Conservation (phyloP, 2,329 filamentous ascomycete species). For the Pseudogymnoascus sp. region DNA sequence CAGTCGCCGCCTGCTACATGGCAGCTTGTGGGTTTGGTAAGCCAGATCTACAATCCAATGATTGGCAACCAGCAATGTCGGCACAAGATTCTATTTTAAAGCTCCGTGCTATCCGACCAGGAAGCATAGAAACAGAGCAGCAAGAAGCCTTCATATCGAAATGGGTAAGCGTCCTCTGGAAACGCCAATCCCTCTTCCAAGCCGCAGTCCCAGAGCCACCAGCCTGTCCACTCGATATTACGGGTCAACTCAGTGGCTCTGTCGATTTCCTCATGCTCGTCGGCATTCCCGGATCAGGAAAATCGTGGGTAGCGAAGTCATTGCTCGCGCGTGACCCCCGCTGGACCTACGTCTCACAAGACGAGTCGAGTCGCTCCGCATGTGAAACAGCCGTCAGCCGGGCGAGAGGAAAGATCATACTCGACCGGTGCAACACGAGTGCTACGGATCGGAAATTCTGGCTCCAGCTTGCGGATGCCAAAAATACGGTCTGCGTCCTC, state of each 20-base stretch:
- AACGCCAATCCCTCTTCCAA: slow-evolving; percentile 10
- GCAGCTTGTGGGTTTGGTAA: slow-evolving; percentile 14
- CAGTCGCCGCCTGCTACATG: slow-evolving; percentile 15
- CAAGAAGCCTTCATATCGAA: slow-evolving; percentile 15
- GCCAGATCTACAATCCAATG: not conserved
- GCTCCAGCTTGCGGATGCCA: slow-evolving; percentile 3
- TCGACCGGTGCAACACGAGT: slow-evolving; percentile 17
- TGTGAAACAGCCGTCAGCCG: not conserved
- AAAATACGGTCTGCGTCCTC: slow-evolving; percentile 11
- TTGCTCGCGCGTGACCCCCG: slow-evolving; percentile 11
- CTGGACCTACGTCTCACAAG: slow-evolving; percentile 12
- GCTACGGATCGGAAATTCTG: slow-evolving; percentile 11
- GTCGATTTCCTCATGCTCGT: slow-evolving; percentile 14
- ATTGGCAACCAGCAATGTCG: slow-evolving; percentile 11
- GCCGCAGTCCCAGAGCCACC: slow-evolving; percentile 10
- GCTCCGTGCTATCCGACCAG: slow-evolving; percentile 11
- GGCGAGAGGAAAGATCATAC: slow-evolving; percentile 11
- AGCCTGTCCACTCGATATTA: not conserved
- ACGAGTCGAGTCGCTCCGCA: slow-evolving; percentile 10
- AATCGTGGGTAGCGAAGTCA: slow-evolving; percentile 11
- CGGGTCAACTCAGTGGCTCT: slow-evolving; percentile 2
- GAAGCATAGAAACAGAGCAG: slow-evolving; percentile 15
- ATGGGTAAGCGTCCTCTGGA: slow-evolving; percentile 15
- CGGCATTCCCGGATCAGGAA: slow-evolving; percentile 15
- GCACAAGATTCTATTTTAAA: slow-evolving; percentile 9